Conservation (phyloP, 352 stramenopile genomes). For the Globisporangium barbulae region DNA sequence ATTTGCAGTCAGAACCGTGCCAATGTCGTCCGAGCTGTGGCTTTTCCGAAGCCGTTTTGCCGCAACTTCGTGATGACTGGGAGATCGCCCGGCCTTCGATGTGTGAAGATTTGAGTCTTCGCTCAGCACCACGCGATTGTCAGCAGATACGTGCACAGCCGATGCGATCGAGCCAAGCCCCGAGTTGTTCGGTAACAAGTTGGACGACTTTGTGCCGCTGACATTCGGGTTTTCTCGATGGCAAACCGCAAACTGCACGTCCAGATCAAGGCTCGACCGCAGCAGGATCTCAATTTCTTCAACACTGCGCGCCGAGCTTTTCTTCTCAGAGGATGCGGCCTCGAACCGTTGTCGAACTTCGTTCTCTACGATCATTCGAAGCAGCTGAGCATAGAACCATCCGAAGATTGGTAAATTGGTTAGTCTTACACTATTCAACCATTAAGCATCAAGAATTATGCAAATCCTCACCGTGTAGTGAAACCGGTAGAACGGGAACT, state of each 20-base stretch:
- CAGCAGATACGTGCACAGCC: constrained; percentile 24
- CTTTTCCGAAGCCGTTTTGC: constrained; percentile 36
- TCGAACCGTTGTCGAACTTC: constrained; percentile 32
- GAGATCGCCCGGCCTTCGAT: background rate
- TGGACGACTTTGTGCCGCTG: background rate
- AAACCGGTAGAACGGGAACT: constrained; percentile 86
- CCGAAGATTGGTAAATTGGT: background rate
- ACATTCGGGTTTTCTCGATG: constrained; percentile 44
- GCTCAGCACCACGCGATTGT: constrained; percentile 39
- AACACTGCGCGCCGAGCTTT: constrained; percentile 5
- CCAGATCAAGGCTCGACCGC: constrained; percentile 43
- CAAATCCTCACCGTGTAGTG: constrained; percentile 63
- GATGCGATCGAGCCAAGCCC: constrained; percentile 41
- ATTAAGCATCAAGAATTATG: background rate
- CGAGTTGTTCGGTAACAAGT: background rate
- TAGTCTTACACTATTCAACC: background rate
- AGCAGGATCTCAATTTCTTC: constrained; percentile 62
- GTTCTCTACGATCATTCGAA: constrained; percentile 73
- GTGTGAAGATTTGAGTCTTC: constrained; percentile 32
- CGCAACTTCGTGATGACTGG: background rate
- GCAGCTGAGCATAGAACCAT: constrained; percentile 28
- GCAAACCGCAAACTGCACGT: constrained; percentile 51
- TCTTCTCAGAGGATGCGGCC: constrained; percentile 8
- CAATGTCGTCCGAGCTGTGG: constrained; percentile 58
- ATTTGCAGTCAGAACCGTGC: constrained; percentile 21